Evolutionary conservation across 352 stramenopile species (phyloP), one percentile per base, ranked within the genome.

Genomic region (Pythium plurisporium): DNA sequence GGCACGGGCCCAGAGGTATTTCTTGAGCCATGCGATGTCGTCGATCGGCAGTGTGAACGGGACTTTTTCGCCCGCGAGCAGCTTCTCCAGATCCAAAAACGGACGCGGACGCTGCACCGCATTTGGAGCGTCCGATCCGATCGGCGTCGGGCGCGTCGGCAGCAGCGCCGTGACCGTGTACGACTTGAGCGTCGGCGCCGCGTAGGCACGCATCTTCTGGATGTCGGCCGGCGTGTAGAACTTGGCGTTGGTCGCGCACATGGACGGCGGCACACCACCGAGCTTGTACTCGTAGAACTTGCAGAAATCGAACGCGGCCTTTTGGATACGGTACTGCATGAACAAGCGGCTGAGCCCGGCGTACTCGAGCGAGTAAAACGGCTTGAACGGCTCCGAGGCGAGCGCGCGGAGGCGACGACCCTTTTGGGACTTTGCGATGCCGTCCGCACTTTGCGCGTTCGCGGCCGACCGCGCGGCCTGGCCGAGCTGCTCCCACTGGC

Each of bases 251-350:
- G 43, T 38, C 25, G 38, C 47, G 8, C 48, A 58, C 40, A 64
- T 64, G 11, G 56, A 54, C 12, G 56, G 56, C 4, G 56, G 12
- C 1, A 31, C 33, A 19, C 56, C 56, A 17, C 56, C 56, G n/a
- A 54, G 22, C 25, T 58, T 58, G 40, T 64, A 64, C 48, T 58
- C 30, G 56, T 64, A 49, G 31, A 49, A 64, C 23, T 58, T 64
- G 56, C 56, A 64, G 34, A 64, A 64, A 29, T 64, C n/a, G 47
- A 54, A 52, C n/a, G 56, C 56, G 2, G 38, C 56, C 11, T 64
- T 33, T n/a, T 64, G 56, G 23, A 64, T 47, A 20, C 22, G 17
- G 31, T 64, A 64, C 47, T 64, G 30, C 47, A 64, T 57, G 30
- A 64, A 57, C 20, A 64, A 41, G 4, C 42, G 46, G 40, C 40